phyloP scores from a whole-genome alignment of 139 green algal species.

The Deuterostichococcus epilithicus region DNA sequence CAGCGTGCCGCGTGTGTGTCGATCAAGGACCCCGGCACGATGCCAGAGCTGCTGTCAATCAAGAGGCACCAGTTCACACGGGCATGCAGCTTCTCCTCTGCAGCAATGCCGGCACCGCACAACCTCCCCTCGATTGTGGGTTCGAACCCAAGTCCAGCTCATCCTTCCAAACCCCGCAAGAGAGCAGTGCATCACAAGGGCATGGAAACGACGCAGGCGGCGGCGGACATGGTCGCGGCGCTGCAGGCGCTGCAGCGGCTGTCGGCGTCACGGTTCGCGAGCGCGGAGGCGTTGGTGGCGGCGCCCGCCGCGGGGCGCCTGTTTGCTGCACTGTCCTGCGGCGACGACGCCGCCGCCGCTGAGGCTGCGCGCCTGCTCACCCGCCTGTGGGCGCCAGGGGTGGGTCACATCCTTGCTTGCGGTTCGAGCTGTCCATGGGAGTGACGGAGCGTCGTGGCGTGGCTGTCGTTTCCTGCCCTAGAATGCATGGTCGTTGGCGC shows the following conservation, averaged over 20 bases:
- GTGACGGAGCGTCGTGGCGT: too few species aligned
- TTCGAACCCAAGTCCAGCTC: too few species aligned
- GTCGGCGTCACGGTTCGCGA: constrained; percentile 25
- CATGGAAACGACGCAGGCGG: constrained; percentile 16
- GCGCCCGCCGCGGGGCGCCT: constrained; percentile 25
- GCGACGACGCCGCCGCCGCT: constrained; percentile 54
- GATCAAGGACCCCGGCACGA: too few species aligned
- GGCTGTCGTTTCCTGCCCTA: too few species aligned
- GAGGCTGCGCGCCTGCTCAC: constrained; percentile 72
- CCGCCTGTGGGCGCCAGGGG: constrained; percentile 61
- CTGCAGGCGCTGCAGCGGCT: constrained; percentile 78
- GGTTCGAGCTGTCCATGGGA: too few species aligned
- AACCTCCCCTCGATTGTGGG: too few species aligned
- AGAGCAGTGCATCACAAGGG: constrained; percentile 1
- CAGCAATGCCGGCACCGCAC: too few species aligned
- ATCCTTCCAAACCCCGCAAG: too few species aligned
- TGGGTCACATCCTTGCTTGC: not conserved
- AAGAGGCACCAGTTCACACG: too few species aligned
- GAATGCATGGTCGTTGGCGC: too few species aligned
- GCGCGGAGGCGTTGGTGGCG: constrained; percentile 3
- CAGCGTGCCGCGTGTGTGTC: not conserved
- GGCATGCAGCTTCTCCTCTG: too few species aligned
- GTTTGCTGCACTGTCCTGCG: constrained; percentile 55
- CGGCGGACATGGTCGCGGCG: constrained; percentile 41
- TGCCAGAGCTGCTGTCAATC: too few species aligned